Evolutionary conservation across 768 basidiomycete species (phyloP).

Genomic region (Amanita polypyramis): DNA sequence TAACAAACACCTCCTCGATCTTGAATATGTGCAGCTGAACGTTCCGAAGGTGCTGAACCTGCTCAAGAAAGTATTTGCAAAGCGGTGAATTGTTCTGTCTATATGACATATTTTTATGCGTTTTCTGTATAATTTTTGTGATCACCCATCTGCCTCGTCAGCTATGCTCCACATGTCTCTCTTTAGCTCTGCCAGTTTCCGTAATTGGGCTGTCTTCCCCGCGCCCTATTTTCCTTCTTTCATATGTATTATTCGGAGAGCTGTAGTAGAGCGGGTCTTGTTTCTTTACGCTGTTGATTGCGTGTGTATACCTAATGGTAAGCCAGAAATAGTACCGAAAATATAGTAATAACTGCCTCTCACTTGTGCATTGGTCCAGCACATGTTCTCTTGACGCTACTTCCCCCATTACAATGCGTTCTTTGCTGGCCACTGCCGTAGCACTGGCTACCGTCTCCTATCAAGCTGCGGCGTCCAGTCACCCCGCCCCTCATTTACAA

Average conservation of each 20-base stretch:
- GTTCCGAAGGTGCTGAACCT: constrained; percentile 90
- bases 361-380: not conserved
- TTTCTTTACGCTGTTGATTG: constrained; percentile 2
- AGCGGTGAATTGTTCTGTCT: constrained; percentile 43
- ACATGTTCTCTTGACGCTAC: constrained; percentile 1
- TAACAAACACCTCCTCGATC: constrained; percentile 90
- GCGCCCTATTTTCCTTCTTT: not conserved
- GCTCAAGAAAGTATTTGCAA: constrained; percentile 89
- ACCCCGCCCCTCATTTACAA: constrained; percentile 13
- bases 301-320: not conserved
- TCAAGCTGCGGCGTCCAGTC: constrained; percentile 4
- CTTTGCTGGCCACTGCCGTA: constrained; percentile 6
- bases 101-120: constrained; percentile 10
- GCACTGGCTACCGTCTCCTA: not conserved
- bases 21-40: constrained; percentile 96
- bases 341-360: too few species aligned
- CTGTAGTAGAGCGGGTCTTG: constrained; percentile 2
- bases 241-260: constrained; percentile 7
- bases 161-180: constrained; percentile 11
- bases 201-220: constrained; percentile 3
- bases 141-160: constrained; percentile 1
- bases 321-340: too few species aligned
- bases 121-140: constrained; percentile 17
- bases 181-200: constrained; percentile 11
- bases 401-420: not conserved